A percentile compares a stretch with the other conserved stretches of the same genome.
Conservation (phyloP, 2,329 filamentous ascomycete genomes). For the Fusarium sororula region DNA sequence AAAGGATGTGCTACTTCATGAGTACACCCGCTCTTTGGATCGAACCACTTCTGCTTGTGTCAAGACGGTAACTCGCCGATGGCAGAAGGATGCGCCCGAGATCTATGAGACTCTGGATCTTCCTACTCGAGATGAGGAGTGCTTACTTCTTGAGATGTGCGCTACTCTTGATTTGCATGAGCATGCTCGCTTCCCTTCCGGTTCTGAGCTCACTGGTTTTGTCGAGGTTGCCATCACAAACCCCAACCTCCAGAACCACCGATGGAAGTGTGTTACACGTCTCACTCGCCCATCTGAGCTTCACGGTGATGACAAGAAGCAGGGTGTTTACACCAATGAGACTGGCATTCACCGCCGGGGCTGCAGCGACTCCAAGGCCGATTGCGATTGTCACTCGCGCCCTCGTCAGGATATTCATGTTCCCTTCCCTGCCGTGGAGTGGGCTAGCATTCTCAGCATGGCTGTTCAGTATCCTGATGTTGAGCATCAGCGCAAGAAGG, state of each 20-base stretch:
- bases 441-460: slow-evolving; percentile 67
- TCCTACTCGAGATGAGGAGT: slow-evolving; percentile 58
- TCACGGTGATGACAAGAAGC: slow-evolving; percentile 54
- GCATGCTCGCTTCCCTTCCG: slow-evolving; percentile 64
- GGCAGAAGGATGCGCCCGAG: slow-evolving; percentile 67
- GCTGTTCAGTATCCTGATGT: slow-evolving; percentile 62
- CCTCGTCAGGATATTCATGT: slow-evolving; percentile 62
- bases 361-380: slow-evolving; percentile 57
- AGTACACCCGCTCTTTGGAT: slow-evolving; percentile 64
- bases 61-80: slow-evolving; percentile 62
- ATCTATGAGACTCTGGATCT: slow-evolving; percentile 63
- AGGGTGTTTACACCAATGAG: slow-evolving; percentile 59
- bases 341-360: slow-evolving; percentile 62
- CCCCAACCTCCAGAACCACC: slow-evolving; percentile 62
- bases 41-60: slow-evolving; percentile 66
- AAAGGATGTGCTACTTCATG: slow-evolving; percentile 65
- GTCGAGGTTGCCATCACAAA: slow-evolving; percentile 68
- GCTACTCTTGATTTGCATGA: slow-evolving; percentile 68
- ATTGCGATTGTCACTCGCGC: slow-evolving; percentile 62
- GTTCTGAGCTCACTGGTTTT: slow-evolving; percentile 68
- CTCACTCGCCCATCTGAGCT: slow-evolving; percentile 67
- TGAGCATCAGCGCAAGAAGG: slow-evolving; percentile 51
- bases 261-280: slow-evolving; percentile 69
- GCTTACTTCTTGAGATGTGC: slow-evolving; percentile 70
- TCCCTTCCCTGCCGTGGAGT: slow-evolving; percentile 66